Percentiles rank a stretch among this genome's conserved stretches.
These are phyloP conservation scores for Euphorbia celastroides DNA, from an alignment of 441 rosid genomes.

Conservation along the genomic window DNA sequence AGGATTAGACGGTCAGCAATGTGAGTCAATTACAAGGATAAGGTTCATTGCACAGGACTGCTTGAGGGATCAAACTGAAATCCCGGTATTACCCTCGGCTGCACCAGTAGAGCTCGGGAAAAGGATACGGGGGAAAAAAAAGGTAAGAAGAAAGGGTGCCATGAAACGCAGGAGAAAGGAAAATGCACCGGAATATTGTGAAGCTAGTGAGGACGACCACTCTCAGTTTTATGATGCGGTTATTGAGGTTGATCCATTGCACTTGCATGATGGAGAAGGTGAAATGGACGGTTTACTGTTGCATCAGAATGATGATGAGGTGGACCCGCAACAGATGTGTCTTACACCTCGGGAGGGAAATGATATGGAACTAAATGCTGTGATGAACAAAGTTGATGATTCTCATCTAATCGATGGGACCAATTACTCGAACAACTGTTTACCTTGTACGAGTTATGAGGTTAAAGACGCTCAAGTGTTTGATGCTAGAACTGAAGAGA, in stretches of 20 bases:
- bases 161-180: slow-evolving; percentile 71
- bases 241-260: slow-evolving; percentile 34
- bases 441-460: slow-evolving; percentile 25
- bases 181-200: slow-evolving; percentile 59
- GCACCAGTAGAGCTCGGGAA: slow-evolving; percentile 56
- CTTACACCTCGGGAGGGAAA: slow-evolving; percentile 26
- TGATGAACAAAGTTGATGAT: slow-evolving; percentile 37
- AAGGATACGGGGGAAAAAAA: slow-evolving; percentile 77
- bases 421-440: slow-evolving; percentile 34
- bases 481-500: slow-evolving; percentile 28
- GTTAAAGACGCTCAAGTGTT: slow-evolving; percentile 17
- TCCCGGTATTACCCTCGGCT: slow-evolving; percentile 35
- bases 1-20: slow-evolving; percentile 71
- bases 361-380: slow-evolving; percentile 32
- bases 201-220: slow-evolving; percentile 62
- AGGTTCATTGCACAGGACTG: slow-evolving; percentile 86
- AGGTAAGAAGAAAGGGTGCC: slow-evolving; percentile 67
- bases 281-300: slow-evolving; percentile 51
- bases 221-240: slow-evolving; percentile 50
- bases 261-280: slow-evolving; percentile 29
- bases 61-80: slow-evolving; percentile 80
- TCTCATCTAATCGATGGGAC: slow-evolving; percentile 31
- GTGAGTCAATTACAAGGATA: slow-evolving; percentile 63
- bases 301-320: slow-evolving; percentile 28
- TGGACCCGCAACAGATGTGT: slow-evolving; percentile 32